phyloP scores from a whole-genome alignment of 2,329 filamentous ascomycete species.

The Colletotrichum sansevieriae region DNA sequence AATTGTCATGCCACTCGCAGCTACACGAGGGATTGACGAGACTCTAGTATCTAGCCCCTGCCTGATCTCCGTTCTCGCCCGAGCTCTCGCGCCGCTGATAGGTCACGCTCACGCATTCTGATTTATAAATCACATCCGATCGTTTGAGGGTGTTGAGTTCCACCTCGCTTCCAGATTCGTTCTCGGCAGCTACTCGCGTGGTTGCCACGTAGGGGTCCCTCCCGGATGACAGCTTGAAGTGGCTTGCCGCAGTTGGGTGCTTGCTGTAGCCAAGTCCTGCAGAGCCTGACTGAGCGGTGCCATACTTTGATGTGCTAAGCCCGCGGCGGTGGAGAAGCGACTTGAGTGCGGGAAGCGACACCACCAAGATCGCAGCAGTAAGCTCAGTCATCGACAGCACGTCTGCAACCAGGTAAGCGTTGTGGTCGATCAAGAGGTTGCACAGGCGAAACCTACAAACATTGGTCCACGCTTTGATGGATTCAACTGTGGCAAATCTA shows the following conservation, averaged over 20 bases:
- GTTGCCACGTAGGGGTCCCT: slow-evolving; percentile 40
- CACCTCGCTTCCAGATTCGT: slow-evolving; percentile 43
- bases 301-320: slow-evolving; percentile 30
- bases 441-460: slow-evolving; percentile 40
- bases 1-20: slow-evolving; percentile 1
- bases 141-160: slow-evolving; percentile 41
- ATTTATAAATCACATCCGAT: slow-evolving; percentile 43
- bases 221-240: slow-evolving; percentile 44
- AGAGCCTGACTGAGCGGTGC: slow-evolving; percentile 27
- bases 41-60: neutral
- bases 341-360: slow-evolving; percentile 43
- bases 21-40: neutral
- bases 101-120: slow-evolving; percentile 43
- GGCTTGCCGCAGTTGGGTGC: slow-evolving; percentile 24
- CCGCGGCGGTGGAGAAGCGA: slow-evolving; percentile 42
- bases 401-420: slow-evolving; percentile 25
- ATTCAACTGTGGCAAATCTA: slow-evolving; percentile 43
- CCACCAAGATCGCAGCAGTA: slow-evolving; percentile 43
- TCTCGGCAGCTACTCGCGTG: slow-evolving; percentile 33
- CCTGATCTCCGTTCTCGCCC: neutral
- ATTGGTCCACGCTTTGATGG: slow-evolving; percentile 43
- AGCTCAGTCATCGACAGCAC: slow-evolving; percentile 44
- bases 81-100: slow-evolving; percentile 39
- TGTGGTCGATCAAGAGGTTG: too few relatives aligned
- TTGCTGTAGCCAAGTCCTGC: slow-evolving; percentile 31